Evolutionary conservation across 2,329 filamentous ascomycete species (phyloP).

Genomic region (Leptographium radiaticola): DNA sequence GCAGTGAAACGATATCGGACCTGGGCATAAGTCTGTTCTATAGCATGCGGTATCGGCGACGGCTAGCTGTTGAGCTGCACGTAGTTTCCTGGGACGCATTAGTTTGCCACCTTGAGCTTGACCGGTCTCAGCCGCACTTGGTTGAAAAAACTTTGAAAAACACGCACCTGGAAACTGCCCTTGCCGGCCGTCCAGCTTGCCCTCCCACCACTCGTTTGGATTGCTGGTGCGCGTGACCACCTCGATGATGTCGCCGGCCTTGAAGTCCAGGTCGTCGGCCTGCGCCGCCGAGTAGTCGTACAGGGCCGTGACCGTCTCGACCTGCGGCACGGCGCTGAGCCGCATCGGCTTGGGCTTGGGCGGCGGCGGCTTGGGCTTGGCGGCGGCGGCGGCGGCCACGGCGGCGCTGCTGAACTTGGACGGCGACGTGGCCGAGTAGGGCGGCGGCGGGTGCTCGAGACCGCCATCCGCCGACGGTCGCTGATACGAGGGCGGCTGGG

Average conservation of each 20-base stretch:
- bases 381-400: constrained; percentile 35
- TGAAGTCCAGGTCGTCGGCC: constrained; percentile 85
- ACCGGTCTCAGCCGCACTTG: too few relatives aligned
- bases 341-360: constrained; percentile 66
- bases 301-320: constrained; percentile 73
- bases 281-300: constrained; percentile 97
- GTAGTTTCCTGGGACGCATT: constrained; percentile 27
- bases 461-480: constrained; percentile 28
- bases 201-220: constrained; percentile 95
- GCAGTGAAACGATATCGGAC: not conserved
- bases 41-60: not conserved
- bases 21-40: not conserved
- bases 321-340: constrained; percentile 43
- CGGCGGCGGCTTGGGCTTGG: constrained; percentile 57
- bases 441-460: constrained; percentile 53
- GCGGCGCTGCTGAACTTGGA: not conserved
- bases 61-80: constrained; percentile 25
- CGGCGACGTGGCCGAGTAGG: constrained; percentile 40
- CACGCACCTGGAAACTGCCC: constrained; percentile 87
- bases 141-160: too few relatives aligned
- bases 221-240: constrained; percentile 74
- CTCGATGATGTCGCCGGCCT: constrained; percentile 78
- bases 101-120: not conserved
- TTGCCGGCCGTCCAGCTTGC: constrained; percentile 62
- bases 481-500: constrained; percentile 10